phyloP scores from a whole-genome alignment of 2,329 filamentous ascomycete species.

The Cryphonectria radicalis region DNA sequence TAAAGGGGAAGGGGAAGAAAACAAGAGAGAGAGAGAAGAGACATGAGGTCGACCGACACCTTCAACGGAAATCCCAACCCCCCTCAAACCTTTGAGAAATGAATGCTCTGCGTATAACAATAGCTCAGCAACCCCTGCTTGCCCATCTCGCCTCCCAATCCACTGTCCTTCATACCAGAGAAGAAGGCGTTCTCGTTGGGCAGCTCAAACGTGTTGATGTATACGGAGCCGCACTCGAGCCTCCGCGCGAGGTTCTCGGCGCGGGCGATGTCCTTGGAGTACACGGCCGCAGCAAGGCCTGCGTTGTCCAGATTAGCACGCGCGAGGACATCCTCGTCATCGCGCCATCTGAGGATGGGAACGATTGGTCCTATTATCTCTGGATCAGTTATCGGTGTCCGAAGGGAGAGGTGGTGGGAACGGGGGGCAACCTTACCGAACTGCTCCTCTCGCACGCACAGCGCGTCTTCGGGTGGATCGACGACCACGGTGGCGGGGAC shows the following conservation, averaged over 20 bases:
- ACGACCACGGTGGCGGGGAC: constrained; percentile 63
- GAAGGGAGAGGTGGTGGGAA: background rate
- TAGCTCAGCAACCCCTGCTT: constrained; percentile 41
- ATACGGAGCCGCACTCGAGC: constrained; percentile 62
- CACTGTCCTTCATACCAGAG: constrained; percentile 41
- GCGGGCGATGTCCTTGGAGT: constrained; percentile 54
- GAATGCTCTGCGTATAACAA: constrained; percentile 39
- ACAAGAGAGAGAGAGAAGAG: background rate
- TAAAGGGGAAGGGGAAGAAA: background rate
- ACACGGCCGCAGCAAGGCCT: constrained; percentile 63
- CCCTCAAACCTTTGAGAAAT: constrained; percentile 36
- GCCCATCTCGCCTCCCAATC: constrained; percentile 42
- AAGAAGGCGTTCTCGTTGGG: constrained; percentile 40
- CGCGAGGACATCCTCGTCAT: constrained; percentile 62
- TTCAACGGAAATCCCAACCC: background rate
- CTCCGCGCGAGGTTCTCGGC: constrained; percentile 57
- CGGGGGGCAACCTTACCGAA: constrained; percentile 50
- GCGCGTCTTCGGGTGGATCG: constrained; percentile 58
- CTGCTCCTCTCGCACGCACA: constrained; percentile 62
- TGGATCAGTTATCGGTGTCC: background rate
- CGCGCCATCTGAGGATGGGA: constrained; percentile 63
- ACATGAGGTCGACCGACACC: background rate
- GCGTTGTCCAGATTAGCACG: constrained; percentile 58
- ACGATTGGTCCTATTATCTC: constrained; percentile 60
- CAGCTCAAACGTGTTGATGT: constrained; percentile 54